Conservation (phyloP, 106 monocot species). For the Cymbidium sinense region DNA sequence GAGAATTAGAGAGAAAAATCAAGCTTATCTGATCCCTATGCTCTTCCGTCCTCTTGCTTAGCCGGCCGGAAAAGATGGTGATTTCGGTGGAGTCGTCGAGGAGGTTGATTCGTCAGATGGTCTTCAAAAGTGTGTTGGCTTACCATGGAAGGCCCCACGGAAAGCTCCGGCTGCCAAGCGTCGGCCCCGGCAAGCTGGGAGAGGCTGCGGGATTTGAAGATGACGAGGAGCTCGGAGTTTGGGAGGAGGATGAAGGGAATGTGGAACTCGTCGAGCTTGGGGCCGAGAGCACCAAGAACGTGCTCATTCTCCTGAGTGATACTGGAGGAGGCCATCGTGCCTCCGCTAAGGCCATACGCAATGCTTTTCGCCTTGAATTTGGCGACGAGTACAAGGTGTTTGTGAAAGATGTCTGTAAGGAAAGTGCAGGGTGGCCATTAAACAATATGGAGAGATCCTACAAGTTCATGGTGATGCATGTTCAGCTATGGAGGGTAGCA, state of each 20-base stretch:
- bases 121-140: slow-evolving; percentile 8
- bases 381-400: slow-evolving; percentile 68
- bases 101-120: slow-evolving; percentile 3
- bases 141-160: slow-evolving; percentile 16
- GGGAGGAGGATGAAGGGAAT: slow-evolving; percentile 57
- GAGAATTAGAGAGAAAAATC: neutral
- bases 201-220: neutral
- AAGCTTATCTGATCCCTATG: neutral
- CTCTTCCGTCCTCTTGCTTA: neutral
- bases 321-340: slow-evolving; percentile 81
- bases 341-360: slow-evolving; percentile 67
- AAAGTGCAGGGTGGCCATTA: slow-evolving; percentile 59
- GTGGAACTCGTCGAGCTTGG: slow-evolving; percentile 60
- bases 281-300: slow-evolving; percentile 54
- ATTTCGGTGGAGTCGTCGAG: slow-evolving; percentile 6
- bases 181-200: neutral
- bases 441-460: slow-evolving; percentile 72
- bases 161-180: slow-evolving; percentile 11
- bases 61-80: neutral
- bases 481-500: slow-evolving; percentile 69
- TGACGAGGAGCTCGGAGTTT: slow-evolving; percentile 17
- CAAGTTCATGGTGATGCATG: slow-evolving; percentile 86
- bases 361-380: slow-evolving; percentile 58
- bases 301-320: slow-evolving; percentile 71
- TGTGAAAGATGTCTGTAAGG: slow-evolving; percentile 69